Evolutionary conservation across 257 asterid genomes (phyloP).

Genomic region (Dorcoceras hygrometricum): DNA sequence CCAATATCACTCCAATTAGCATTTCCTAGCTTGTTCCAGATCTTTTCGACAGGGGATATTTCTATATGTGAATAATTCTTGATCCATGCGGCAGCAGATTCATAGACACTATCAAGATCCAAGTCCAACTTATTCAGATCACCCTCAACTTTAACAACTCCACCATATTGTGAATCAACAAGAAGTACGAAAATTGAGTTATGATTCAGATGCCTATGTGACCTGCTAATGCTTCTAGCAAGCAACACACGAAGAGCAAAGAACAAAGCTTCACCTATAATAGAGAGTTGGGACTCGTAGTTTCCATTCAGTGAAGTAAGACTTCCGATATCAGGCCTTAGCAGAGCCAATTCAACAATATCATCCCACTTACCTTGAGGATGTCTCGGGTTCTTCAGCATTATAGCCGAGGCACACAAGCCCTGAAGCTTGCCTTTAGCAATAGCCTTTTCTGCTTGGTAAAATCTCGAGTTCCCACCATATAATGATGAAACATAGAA

Average conservation of each 20-base stretch:
- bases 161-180: slow-evolving; percentile 82
- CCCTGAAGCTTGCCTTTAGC: slow-evolving; percentile 72
- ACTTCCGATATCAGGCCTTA: slow-evolving; percentile 63
- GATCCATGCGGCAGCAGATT: slow-evolving; percentile 84
- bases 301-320: slow-evolving; percentile 41
- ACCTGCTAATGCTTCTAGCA: slow-evolving; percentile 84
- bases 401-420: slow-evolving; percentile 84
- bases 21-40: slow-evolving; percentile 99
- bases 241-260: slow-evolving; percentile 82
- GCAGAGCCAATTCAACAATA: slow-evolving; percentile 71
- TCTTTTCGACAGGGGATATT: slow-evolving; percentile 75
- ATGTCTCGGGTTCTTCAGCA: slow-evolving; percentile 94
- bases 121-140: slow-evolving; percentile 73
- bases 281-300: slow-evolving; percentile 42
- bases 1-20: slow-evolving; percentile 98
- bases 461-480: slow-evolving; percentile 65
- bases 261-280: slow-evolving; percentile 75
- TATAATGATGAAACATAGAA: slow-evolving; percentile 72
- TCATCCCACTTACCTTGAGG: slow-evolving; percentile 99
- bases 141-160: slow-evolving; percentile 87
- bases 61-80: slow-evolving; percentile 58
- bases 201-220: slow-evolving; percentile 65
- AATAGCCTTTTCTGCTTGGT: slow-evolving; percentile 82
- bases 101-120: slow-evolving; percentile 68
- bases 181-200: slow-evolving; percentile 70